These are phyloP conservation scores for Irpex sp. DNA, from an alignment of 1,284 basidiomycete genomes.

Conservation along the genomic window DNA sequence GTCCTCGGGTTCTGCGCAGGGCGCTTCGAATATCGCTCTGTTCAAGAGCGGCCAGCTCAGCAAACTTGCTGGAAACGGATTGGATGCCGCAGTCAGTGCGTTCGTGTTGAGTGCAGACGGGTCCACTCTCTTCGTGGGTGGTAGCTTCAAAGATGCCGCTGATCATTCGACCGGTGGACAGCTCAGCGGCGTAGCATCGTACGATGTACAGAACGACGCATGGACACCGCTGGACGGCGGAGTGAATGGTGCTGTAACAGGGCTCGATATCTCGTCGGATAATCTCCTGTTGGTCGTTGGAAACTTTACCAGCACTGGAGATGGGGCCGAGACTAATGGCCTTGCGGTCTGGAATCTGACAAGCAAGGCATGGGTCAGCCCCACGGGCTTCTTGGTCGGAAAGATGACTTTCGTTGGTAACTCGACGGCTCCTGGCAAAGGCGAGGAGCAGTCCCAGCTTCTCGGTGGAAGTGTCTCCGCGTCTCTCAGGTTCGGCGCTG, in stretches of 20 bases:
- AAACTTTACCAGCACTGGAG: conserved; percentile 57
- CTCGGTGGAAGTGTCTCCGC: conserved; percentile 59
- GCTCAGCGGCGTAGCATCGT: conserved; percentile 67
- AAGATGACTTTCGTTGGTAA: conserved; percentile 69
- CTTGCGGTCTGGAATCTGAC: conserved; percentile 76
- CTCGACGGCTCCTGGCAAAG: conserved; percentile 39
- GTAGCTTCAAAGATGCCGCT: conserved; percentile 73
- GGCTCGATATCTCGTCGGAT: conserved; percentile 46
- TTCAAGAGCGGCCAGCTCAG: conserved; percentile 59
- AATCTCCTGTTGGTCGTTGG: conserved; percentile 65
- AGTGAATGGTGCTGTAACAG: conserved; percentile 69
- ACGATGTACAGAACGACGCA: conserved; percentile 59
- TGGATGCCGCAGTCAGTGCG: conserved; percentile 74
- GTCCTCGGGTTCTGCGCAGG: conserved; percentile 47
- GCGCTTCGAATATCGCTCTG: conserved; percentile 67
- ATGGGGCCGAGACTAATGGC: conserved; percentile 42
- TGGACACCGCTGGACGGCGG: conserved; percentile 77
- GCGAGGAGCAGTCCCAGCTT: conserved; percentile 39
- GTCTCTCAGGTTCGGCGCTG: conserved; percentile 58
- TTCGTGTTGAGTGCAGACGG: conserved; percentile 44
- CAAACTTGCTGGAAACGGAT: conserved; percentile 53
- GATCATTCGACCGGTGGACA: conserved; percentile 45
- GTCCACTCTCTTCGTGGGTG: conserved; percentile 76
- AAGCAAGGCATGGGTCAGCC: conserved; percentile 61
- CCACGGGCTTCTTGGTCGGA: conserved; percentile 71